Conservation (phyloP, 2,329 filamentous ascomycete genomes). For the Epichloe aotearoae region DNA sequence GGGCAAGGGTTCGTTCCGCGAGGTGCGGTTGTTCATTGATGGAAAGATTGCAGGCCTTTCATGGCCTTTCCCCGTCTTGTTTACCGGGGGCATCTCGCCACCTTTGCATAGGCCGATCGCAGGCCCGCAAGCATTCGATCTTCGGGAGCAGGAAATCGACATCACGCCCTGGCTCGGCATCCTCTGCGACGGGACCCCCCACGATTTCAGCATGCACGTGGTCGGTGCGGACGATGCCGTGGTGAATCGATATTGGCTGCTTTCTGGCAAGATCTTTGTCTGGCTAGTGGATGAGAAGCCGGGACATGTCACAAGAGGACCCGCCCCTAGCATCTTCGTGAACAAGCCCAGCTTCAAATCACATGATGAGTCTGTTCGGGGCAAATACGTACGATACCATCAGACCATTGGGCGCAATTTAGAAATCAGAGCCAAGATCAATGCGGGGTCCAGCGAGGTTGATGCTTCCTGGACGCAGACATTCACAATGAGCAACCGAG, state of each 20-base stretch:
- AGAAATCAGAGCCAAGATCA: conserved; percentile 43
- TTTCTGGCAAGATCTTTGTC: conserved; percentile 70
- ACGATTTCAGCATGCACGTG: conserved; percentile 56
- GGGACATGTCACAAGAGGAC: conserved; percentile 31
- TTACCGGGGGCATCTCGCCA: conserved; percentile 68
- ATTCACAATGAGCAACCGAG: conserved; percentile 39
- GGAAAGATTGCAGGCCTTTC: conserved; percentile 57
- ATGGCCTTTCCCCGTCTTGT: conserved; percentile 74
- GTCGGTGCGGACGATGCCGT: conserved; percentile 49
- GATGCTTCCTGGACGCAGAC: conserved; percentile 40
- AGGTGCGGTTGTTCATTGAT: conserved; percentile 66
- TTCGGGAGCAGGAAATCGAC: conserved; percentile 70
- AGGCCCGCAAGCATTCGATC: conserved; percentile 65
- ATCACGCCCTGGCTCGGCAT: conserved; percentile 63
- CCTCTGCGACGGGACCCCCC: conserved; percentile 48
- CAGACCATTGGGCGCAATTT: conserved; percentile 45
- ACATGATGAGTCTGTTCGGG: background rate
- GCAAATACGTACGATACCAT: conserved; percentile 18
- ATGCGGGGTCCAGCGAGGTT: conserved; percentile 10
- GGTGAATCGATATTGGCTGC: conserved; percentile 42
- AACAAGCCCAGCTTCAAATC: background rate
- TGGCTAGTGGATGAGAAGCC: conserved; percentile 49
- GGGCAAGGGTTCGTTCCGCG: conserved; percentile 62
- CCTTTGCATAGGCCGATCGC: conserved; percentile 67
- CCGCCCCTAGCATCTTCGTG: background rate